phyloP scores from a whole-genome alignment of 2,329 filamentous ascomycete species.

The Phialophora verrucosa region DNA sequence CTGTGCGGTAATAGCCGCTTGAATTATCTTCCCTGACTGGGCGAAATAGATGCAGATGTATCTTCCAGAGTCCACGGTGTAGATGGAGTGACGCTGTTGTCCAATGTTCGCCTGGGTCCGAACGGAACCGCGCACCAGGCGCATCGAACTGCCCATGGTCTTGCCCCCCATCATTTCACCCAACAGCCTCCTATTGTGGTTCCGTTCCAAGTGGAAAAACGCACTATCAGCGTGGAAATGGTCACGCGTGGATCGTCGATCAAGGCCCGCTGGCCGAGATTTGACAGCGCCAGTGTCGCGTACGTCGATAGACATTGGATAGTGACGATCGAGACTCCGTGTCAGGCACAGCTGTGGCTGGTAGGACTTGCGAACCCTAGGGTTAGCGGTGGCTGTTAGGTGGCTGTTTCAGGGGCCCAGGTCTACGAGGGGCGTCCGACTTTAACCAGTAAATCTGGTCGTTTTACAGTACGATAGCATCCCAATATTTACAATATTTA shows the following conservation, averaged over 20 bases:
- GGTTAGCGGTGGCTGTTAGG: conserved; percentile 13
- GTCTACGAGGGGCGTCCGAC: background rate
- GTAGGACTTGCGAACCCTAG: background rate
- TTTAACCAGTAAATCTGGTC: background rate
- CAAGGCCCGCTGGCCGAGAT: conserved; percentile 25
- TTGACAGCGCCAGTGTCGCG: conserved; percentile 14
- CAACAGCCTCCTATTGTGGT: conserved; percentile 5
- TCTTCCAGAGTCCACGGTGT: background rate
- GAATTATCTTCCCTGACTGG: background rate
- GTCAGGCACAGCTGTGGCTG: conserved; percentile 12
- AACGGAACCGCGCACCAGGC: background rate
- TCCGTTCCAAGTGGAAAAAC: background rate
- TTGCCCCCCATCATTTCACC: background rate
- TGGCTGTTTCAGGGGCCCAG: background rate
- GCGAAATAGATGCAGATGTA: background rate
- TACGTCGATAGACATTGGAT: conserved; percentile 8
- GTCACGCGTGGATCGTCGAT: conserved; percentile 23
- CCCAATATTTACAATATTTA: background rate
- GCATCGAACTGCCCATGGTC: background rate
- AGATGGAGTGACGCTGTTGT: background rate
- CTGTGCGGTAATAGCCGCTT: conserved; percentile 15
- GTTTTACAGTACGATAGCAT: background rate
- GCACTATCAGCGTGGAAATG: background rate
- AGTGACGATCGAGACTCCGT: background rate
- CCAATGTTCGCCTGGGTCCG: background rate